phyloP scores from a whole-genome alignment of 441 rosid species.

The Erodium moschatum region DNA sequence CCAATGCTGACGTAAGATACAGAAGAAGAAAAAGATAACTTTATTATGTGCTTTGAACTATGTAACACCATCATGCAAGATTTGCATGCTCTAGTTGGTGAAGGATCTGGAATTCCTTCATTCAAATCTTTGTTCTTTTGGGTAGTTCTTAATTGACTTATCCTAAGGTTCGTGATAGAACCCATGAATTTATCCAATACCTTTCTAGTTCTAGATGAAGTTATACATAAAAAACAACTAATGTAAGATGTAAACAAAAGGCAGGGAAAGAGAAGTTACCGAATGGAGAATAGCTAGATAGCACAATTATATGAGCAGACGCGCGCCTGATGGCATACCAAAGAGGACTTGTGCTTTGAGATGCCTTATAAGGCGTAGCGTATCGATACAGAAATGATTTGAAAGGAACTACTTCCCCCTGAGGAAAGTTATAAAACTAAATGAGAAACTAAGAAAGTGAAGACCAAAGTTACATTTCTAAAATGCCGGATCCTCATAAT shows the following conservation, averaged over 20 bases:
- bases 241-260: neutral
- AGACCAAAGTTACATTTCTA: neutral
- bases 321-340: conserved; percentile 66
- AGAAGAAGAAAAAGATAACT: neutral
- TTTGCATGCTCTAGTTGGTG: neutral
- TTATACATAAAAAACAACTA: neutral
- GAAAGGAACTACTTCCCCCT: conserved; percentile 60
- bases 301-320: conserved; percentile 59
- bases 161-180: neutral
- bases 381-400: conserved; percentile 48
- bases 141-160: neutral
- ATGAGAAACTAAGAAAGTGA: neutral
- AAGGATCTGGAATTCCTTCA: neutral
- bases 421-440: conserved; percentile 17
- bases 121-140: too few species aligned
- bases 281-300: conserved; percentile 71
- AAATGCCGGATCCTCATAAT: neutral
- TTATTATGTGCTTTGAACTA: neutral
- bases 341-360: conserved; percentile 50
- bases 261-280: conserved; percentile 34
- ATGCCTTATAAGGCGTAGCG: conserved; percentile 56
- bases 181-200: neutral
- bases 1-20: conserved; percentile 14
- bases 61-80: neutral
- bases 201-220: neutral